A percentile compares a stretch with the other conserved stretches of the same genome.
Evolutionary conservation across 163 green algal genomes (phyloP).

Genomic region (Trebouxia gelatinosa): DNA sequence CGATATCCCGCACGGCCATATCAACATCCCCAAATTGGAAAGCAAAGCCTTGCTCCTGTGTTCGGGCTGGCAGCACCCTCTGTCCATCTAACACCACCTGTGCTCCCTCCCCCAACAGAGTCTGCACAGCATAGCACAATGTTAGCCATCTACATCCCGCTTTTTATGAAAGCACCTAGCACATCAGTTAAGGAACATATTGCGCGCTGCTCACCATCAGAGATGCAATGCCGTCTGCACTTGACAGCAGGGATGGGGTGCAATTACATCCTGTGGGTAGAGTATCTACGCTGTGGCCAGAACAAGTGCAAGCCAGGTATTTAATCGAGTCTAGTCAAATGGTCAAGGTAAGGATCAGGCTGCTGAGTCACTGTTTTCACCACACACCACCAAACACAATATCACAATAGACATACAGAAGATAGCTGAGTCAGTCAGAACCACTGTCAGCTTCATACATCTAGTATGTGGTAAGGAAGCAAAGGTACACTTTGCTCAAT

Average conservation of each 20-base stretch:
- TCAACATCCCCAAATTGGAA: conserved; percentile 77
- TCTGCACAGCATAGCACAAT: conserved; percentile 40
- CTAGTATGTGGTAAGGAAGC: too few relatives aligned
- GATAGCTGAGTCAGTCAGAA: too few relatives aligned
- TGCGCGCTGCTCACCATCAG: neutral
- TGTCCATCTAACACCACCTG: conserved; percentile 81
- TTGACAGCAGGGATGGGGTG: neutral
- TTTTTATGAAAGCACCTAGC: too few relatives aligned
- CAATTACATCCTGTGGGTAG: neutral
- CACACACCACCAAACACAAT: too few relatives aligned
- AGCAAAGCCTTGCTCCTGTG: conserved; percentile 69
- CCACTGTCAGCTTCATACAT: too few relatives aligned
- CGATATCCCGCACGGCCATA: conserved; percentile 51
- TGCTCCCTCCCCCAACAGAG: conserved; percentile 75
- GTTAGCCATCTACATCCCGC: neutral
- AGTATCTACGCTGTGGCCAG: neutral
- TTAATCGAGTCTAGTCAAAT: too few relatives aligned
- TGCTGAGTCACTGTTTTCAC: too few relatives aligned
- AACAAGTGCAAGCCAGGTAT: too few relatives aligned
- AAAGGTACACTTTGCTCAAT: too few relatives aligned
- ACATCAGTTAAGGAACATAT: neutral
- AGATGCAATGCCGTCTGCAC: neutral
- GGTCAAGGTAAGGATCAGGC: too few relatives aligned
- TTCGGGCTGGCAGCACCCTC: conserved; percentile 72
- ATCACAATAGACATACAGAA: too few relatives aligned